phyloP scores from a whole-genome alignment of 345 rosid species.

The Arabidopsis arenosa region DNA sequence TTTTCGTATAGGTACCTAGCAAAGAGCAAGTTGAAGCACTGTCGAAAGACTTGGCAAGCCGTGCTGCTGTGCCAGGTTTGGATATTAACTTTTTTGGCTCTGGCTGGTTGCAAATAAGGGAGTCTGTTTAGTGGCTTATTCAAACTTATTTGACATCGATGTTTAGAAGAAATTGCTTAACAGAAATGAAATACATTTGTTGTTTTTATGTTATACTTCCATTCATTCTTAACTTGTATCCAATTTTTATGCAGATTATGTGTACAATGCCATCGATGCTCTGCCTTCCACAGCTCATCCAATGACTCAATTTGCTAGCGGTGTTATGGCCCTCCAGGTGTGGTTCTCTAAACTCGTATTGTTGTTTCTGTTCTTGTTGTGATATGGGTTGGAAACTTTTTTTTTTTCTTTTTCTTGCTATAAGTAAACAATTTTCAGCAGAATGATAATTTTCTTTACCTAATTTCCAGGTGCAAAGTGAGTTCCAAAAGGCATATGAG shows the following conservation, averaged over 20 bases:
- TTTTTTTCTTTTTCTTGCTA: not conserved
- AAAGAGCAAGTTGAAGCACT: constrained; percentile 87
- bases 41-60: constrained; percentile 76
- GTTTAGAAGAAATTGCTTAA: not conserved
- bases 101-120: constrained; percentile 11
- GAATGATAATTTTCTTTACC: constrained; percentile 24
- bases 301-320: constrained; percentile 96
- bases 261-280: constrained; percentile 88
- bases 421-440: constrained; percentile 1
- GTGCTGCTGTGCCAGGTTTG: constrained; percentile 92
- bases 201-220: constrained; percentile 13
- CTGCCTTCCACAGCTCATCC: constrained; percentile 93
- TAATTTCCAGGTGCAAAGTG: constrained; percentile 85
- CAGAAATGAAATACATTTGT: not conserved
- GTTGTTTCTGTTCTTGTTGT: constrained; percentile 15
- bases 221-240: constrained; percentile 6
- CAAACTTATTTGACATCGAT: constrained; percentile 7
- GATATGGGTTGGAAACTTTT: not conserved
- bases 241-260: constrained; percentile 66
- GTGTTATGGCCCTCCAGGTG: constrained; percentile 99
- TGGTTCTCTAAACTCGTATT: constrained; percentile 23
- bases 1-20: constrained; percentile 63
- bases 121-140: constrained; percentile 24
- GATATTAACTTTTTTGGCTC: constrained; percentile 22
- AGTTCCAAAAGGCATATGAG: constrained; percentile 93